Percentiles rank a stretch among this genome's conserved stretches.
Evolutionary conservation across 108 stramenopile genomes (phyloP).

Genomic region (Fragilaria crotonensis): DNA sequence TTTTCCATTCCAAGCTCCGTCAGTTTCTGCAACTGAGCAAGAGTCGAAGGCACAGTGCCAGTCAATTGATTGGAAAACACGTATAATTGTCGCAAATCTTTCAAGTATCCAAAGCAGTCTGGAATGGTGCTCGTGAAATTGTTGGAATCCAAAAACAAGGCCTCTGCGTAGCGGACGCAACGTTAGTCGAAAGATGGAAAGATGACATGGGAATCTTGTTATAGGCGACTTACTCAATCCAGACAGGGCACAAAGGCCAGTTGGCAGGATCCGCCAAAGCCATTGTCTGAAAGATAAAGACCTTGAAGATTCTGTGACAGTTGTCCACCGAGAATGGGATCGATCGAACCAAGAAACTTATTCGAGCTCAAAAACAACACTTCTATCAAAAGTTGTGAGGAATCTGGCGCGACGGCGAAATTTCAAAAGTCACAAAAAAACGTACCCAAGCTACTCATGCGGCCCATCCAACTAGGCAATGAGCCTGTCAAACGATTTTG

Average conservation of each 20-base stretch:
- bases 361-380: constrained; percentile 35
- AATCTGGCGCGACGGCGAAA: background rate
- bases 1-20: constrained; percentile 43
- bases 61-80: constrained; percentile 37
- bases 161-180: constrained; percentile 11
- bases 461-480: background rate
- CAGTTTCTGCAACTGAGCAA: constrained; percentile 12
- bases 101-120: constrained; percentile 41
- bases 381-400: background rate
- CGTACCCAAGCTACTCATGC: background rate
- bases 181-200: background rate
- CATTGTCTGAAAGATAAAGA: constrained; percentile 57
- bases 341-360: constrained; percentile 26
- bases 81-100: constrained; percentile 47
- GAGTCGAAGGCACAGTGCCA: constrained; percentile 26
- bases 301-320: constrained; percentile 26
- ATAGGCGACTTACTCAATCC: constrained; percentile 23
- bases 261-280: constrained; percentile 48
- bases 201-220: background rate
- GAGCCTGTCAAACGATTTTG: background rate
- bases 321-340: constrained; percentile 23
- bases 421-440: background rate
- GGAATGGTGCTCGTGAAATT: constrained; percentile 51
- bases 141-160: constrained; percentile 43
- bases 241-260: constrained; percentile 29